phyloP scores from a whole-genome alignment of 2,329 filamentous ascomycete genomes.

The Camptophora hylomeconis region DNA sequence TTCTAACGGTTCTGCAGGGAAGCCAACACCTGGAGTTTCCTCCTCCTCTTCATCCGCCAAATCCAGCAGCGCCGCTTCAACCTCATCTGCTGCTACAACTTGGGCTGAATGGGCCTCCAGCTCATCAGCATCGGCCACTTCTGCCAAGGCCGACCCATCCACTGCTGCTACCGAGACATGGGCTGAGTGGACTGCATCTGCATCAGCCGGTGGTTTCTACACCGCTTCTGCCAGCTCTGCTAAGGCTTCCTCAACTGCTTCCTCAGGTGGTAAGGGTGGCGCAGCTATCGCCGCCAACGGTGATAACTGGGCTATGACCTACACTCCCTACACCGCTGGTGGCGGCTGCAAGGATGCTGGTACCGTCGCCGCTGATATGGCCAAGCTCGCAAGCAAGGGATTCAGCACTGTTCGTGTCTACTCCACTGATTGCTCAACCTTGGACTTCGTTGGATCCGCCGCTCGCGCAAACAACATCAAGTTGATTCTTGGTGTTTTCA shows the following conservation, averaged over 20 bases:
- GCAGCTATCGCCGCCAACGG: slow-evolving; percentile 20
- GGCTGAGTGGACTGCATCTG: slow-evolving; percentile 2
- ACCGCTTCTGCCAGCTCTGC: slow-evolving; percentile 6
- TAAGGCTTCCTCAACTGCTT: slow-evolving; percentile 10
- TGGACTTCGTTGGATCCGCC: slow-evolving; percentile 60
- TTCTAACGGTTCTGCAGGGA: slow-evolving; percentile 10
- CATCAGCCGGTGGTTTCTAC: neutral
- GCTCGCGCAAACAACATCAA: slow-evolving; percentile 54
- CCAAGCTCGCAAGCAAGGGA: slow-evolving; percentile 48
- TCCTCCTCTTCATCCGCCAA: slow-evolving; percentile 1
- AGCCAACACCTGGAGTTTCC: slow-evolving; percentile 9
- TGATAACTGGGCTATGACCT: slow-evolving; percentile 60
- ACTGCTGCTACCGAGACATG: neutral
- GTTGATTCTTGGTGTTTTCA: slow-evolving; percentile 80
- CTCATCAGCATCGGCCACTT: slow-evolving; percentile 1
- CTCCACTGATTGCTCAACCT: slow-evolving; percentile 78
- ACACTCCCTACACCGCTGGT: slow-evolving; percentile 55
- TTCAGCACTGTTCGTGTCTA: slow-evolving; percentile 70
- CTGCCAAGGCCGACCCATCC: slow-evolving; percentile 11
- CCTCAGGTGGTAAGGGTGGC: slow-evolving; percentile 7
- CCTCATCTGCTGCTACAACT: slow-evolving; percentile 7
- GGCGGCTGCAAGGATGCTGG: slow-evolving; percentile 49
- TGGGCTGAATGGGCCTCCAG: slow-evolving; percentile 4
- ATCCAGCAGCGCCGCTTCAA: slow-evolving; percentile 5
- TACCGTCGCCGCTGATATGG: slow-evolving; percentile 49